Conservation (phyloP, 129 eudicot species). For the Rutidosis leptorrhynchoides region DNA sequence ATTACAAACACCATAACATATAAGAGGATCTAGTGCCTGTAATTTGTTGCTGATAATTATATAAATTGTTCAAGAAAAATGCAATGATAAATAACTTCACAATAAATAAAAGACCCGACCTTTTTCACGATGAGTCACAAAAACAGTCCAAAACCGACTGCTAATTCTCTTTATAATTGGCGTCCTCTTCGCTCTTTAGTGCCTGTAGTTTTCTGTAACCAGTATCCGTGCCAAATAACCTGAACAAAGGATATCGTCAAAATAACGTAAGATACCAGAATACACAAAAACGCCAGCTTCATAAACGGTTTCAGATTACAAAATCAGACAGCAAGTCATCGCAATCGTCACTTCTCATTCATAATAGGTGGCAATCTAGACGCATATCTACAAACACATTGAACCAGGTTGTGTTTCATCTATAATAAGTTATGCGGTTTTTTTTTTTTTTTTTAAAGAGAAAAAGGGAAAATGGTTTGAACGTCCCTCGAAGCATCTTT, state of each 20-base stretch:
- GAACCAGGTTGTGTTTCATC: neutral
- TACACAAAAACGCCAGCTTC: neutral
- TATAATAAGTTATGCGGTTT: neutral
- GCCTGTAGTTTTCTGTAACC: conserved; percentile 92
- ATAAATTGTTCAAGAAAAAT: conserved; percentile 4
- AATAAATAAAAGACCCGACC: conserved; percentile 22
- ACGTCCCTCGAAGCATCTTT: neutral
- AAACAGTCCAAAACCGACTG: conserved; percentile 7
- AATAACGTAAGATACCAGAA: neutral
- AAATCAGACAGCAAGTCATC: neutral
- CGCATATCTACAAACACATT: neutral
- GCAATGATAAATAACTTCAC: conserved; percentile 22
- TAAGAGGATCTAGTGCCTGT: conserved; percentile 13
- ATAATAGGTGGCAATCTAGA: neutral
- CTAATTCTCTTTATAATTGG: conserved; percentile 42
- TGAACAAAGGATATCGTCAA: conserved; percentile 19
- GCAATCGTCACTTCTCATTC: neutral
- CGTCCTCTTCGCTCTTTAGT: conserved; percentile 53
- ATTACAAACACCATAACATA: conserved; percentile 4
- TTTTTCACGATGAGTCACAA: conserved; percentile 18
- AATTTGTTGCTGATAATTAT: conserved; percentile 13
- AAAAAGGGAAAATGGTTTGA: neutral
- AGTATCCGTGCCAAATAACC: conserved; percentile 88
- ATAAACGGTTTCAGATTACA: neutral
- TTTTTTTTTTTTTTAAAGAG: too few relatives aligned